Evolutionary conservation across 768 basidiomycete species (phyloP).

Genomic region (Floccularia luteovirens): DNA sequence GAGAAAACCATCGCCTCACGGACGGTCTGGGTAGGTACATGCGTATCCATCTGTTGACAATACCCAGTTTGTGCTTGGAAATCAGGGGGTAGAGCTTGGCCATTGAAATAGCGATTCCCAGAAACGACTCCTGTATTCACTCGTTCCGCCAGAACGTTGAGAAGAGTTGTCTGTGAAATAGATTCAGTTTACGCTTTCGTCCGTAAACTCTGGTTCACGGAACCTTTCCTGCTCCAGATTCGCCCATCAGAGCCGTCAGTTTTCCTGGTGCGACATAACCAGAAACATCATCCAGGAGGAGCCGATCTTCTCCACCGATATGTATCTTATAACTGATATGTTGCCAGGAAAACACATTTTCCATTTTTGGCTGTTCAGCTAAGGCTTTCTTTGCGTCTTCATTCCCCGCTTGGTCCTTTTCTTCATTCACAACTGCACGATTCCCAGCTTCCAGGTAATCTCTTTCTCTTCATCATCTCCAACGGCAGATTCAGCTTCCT

Average conservation of each 20-base stretch:
- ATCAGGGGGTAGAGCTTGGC: constrained; percentile 42
- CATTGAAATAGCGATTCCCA: constrained; percentile 51
- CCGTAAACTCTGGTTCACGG: too few species aligned
- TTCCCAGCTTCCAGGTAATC: not conserved
- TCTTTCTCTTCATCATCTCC: constrained; percentile 8
- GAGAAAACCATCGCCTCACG: constrained; percentile 79
- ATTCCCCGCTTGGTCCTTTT: not conserved
- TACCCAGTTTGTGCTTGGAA: constrained; percentile 74
- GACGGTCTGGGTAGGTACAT: constrained; percentile 68
- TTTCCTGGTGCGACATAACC: constrained; percentile 82
- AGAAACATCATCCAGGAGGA: constrained; percentile 61
- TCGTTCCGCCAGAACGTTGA: constrained; percentile 50
- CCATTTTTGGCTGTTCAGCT: not conserved
- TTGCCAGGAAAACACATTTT: constrained; percentile 1
- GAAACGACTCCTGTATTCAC: constrained; percentile 37
- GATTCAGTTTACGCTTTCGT: constrained; percentile 44
- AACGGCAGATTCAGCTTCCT: constrained; percentile 1
- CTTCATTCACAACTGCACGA: not conserved
- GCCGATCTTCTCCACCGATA: constrained; percentile 36
- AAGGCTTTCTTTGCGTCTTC: not conserved
- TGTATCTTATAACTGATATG: constrained; percentile 55
- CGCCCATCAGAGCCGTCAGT: constrained; percentile 73
- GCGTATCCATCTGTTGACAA: constrained; percentile 81
- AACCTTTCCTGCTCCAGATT: constrained; percentile 36
- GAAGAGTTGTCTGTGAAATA: constrained; percentile 39